Percentiles rank a stretch among this genome's conserved stretches.
Evolutionary conservation across 192 early-diverging fungal genomes (phyloP).

Genomic region (Ambispora gerdemannii): DNA sequence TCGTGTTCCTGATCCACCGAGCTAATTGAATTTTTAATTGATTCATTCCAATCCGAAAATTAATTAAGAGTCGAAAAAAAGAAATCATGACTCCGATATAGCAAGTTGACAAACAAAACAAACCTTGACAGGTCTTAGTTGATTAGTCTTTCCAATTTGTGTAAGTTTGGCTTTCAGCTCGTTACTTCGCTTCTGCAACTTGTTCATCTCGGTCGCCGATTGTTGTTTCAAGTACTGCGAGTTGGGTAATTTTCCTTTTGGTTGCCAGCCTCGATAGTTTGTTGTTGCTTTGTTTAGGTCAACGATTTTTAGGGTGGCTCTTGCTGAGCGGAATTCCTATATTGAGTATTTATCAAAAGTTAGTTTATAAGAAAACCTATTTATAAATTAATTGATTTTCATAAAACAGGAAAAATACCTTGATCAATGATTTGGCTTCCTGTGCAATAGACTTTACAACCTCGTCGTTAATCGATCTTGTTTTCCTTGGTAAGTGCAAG

Average conservation of each 20-base stretch:
- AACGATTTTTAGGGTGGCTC: slow-evolving; percentile 52
- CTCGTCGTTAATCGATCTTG: neutral
- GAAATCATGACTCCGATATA: neutral
- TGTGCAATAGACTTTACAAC: slow-evolving; percentile 41
- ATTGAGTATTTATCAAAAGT: no score
- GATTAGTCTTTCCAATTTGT: slow-evolving; percentile 16
- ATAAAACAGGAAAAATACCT: no score
- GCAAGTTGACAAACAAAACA: neutral
- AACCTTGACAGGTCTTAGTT: slow-evolving; percentile 23
- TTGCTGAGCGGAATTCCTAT: slow-evolving; percentile 41
- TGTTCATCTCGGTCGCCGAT: slow-evolving; percentile 49
- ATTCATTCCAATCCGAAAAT: neutral
- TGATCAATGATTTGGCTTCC: slow-evolving; percentile 49
- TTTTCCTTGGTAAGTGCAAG: slow-evolving; percentile 23
- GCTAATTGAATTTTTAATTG: slow-evolving; percentile 8
- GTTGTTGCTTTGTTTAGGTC: slow-evolving; percentile 37
- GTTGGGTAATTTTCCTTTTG: slow-evolving; percentile 42
- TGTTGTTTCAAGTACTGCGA: slow-evolving; percentile 59
- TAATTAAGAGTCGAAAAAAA: neutral
- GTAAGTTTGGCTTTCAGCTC: slow-evolving; percentile 41
- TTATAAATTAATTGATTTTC: no score
- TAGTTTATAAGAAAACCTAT: no score
- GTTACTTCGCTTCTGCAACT: slow-evolving; percentile 49
- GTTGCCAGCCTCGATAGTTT: slow-evolving; percentile 43
- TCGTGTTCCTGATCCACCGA: neutral